Evolutionary conservation across 2,329 filamentous ascomycete species (phyloP), one percentile per base, ranked within the genome.

Genomic region (Stagonosporopsis vannaccii): DNA sequence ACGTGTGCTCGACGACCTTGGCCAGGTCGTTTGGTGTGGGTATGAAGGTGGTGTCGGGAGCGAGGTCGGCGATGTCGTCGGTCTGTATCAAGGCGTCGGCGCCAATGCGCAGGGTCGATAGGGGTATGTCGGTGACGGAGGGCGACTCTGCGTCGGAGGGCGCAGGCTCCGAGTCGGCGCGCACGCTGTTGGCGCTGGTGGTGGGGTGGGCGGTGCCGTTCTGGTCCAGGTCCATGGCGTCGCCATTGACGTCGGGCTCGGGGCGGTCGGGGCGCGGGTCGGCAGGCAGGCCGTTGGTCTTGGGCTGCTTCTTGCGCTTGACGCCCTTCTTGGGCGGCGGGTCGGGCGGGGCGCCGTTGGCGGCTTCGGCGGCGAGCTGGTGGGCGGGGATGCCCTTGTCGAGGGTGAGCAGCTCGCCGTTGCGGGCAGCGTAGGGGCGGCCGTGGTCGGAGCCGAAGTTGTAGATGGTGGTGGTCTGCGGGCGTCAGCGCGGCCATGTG

Each of bases 221-320:
- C 15, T 68, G 69, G 35, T 79, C 80, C 6, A 81, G 64, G 17
- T 81, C 79, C 78, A 81, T 81, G 50, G 73, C 75, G 58, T 82
- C 78, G 55, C 78, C 79, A 61, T 81, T 80, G 52, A 75, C 56
- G 28, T 77, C 73, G 12, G 68, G 62, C 32, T 73, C 65, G 44
- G 62, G 46, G 20, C 57, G 59, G 4, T 51, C 53, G 23, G 60
- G 66, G 19, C 67, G 67, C 47, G 68, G 58, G 4, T 73, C 72
- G 5, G 42, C 36, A 30, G 53, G 30, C 48, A 73, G 58, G 58
- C 72, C 72, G 46, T 75, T 75, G 1, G 67, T 48, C 50, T 72
- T 74, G n/a, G 60, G 51, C 39, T 56, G 53, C 63, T 72, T 70
- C 63, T 76, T 75, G 50, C 69, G 62, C 68, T 71, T 74, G 51